Percentiles rank a stretch among this genome's conserved stretches.
Conservation (phyloP, 139 green algal species). For the Nannochloris sp. region DNA sequence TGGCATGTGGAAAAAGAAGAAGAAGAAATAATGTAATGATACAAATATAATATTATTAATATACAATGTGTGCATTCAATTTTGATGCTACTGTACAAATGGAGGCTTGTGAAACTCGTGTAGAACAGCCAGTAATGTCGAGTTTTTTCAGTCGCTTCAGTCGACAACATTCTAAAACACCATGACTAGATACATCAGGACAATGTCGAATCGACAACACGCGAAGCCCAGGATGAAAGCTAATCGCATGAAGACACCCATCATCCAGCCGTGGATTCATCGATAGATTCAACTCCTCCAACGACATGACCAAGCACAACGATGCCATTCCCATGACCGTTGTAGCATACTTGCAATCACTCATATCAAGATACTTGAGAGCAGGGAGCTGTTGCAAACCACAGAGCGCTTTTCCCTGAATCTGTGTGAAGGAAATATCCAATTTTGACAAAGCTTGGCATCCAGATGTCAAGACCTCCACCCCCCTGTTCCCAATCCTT, state of each 20-base stretch:
- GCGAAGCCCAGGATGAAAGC: not conserved
- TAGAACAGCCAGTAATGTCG: slow-evolving; percentile 1
- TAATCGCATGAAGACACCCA: not conserved
- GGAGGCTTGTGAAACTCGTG: not conserved
- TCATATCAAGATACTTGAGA: not conserved
- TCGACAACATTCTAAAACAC: not conserved
- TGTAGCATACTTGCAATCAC: not conserved
- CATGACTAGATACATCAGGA: not conserved
- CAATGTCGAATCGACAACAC: not conserved
- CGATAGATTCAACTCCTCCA: not conserved
- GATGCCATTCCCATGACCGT: slow-evolving; percentile 1
- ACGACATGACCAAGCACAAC: not conserved
- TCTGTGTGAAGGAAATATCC: slow-evolving; percentile 4
- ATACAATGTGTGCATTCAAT: not conserved
- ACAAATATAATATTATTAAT: not conserved
- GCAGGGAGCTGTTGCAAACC: not conserved
- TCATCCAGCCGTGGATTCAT: not conserved
- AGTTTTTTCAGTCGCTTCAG: not conserved
- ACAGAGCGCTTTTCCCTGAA: not conserved
- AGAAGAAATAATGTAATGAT: slow-evolving; percentile 27
- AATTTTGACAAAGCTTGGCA: not conserved
- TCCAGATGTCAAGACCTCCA: not conserved
- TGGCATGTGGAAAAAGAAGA: slow-evolving; percentile 76
- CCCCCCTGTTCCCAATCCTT: not conserved
- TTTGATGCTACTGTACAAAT: not conserved